phyloP scores from a whole-genome alignment of 306 rosid species.

The Quercus dentata region DNA sequence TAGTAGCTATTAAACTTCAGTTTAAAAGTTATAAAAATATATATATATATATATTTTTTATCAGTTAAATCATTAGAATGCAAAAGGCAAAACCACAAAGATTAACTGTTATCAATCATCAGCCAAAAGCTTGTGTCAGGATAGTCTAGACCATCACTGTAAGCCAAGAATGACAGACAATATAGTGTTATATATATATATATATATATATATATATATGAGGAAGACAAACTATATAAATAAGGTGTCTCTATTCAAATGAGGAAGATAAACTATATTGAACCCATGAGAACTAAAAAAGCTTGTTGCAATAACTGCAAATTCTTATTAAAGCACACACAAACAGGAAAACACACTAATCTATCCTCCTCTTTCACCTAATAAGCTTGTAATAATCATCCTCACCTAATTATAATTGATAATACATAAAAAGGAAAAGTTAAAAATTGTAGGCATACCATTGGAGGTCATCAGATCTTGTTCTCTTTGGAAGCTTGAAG shows the following conservation, averaged over 20 bases:
- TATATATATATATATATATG: no score
- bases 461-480: conserved; percentile 52
- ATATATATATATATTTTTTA: no score
- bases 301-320: not conserved
- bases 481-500: conserved; percentile 81
- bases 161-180: not conserved
- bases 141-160: not conserved
- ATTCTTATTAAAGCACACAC: not conserved
- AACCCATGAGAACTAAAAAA: not conserved
- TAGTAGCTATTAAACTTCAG: no score
- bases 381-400: not conserved
- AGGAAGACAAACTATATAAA: not conserved
- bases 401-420: not conserved
- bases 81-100: not conserved
- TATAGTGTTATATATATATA: no score
- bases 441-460: conserved; percentile 36
- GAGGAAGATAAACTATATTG: not conserved
- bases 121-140: not conserved
- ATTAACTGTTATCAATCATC: not conserved
- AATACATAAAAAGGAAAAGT: not conserved
- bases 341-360: not conserved
- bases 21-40: not conserved
- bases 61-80: no score
- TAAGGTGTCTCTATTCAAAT: no score
- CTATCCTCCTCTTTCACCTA: not conserved